phyloP scores from a whole-genome alignment of 2,329 filamentous ascomycete genomes.

The Talaromyces atroroseus region DNA sequence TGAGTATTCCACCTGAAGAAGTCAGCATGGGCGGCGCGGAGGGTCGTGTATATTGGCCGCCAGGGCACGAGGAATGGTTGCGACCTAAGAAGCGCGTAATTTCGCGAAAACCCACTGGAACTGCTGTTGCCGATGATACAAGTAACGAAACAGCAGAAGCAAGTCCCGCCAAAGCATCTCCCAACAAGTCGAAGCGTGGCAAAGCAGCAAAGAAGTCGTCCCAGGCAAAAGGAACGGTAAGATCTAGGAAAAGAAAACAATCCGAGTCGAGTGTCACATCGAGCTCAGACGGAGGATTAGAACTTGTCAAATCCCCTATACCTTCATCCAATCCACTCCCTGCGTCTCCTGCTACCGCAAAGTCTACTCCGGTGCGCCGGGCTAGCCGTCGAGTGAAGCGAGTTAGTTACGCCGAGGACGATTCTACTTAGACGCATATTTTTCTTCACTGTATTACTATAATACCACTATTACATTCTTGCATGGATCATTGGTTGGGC shows the following conservation, averaged over 20 bases:
- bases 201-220: neutral
- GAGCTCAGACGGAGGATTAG: conserved; percentile 21
- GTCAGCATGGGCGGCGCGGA: conserved; percentile 81
- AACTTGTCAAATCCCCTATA: neutral
- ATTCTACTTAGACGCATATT: conserved; percentile 15
- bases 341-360: neutral
- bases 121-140: conserved; percentile 12
- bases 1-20: conserved; percentile 59
- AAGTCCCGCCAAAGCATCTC: neutral
- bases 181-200: neutral
- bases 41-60: conserved; percentile 81
- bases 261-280: conserved; percentile 23
- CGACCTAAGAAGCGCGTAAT: conserved; percentile 50
- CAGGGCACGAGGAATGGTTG: conserved; percentile 85
- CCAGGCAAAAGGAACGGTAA: conserved; percentile 15
- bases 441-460: neutral
- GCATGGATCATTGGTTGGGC: neutral
- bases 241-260: conserved; percentile 28
- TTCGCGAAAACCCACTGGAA: conserved; percentile 7
- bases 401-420: conserved; percentile 32
- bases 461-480: neutral
- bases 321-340: neutral
- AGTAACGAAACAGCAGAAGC: conserved; percentile 12
- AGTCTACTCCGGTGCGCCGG: conserved; percentile 13
- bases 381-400: conserved; percentile 27